phyloP scores from a whole-genome alignment of 2,329 filamentous ascomycete genomes.

The Chalara sp. region DNA sequence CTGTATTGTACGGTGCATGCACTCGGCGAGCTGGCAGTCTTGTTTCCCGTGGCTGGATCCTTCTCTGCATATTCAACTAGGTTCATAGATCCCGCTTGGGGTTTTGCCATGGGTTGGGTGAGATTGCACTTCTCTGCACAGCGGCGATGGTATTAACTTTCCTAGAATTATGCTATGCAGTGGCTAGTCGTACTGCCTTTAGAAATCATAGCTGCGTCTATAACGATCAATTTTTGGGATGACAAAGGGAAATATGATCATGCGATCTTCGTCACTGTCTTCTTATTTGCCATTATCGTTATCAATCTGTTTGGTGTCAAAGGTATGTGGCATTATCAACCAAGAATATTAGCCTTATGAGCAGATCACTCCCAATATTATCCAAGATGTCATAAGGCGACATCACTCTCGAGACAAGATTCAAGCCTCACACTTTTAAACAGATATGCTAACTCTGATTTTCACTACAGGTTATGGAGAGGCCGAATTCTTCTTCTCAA shows the following conservation, averaged over 20 bases:
- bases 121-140: neutral
- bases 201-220: constrained; percentile 79
- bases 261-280: constrained; percentile 76
- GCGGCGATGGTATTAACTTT: constrained; percentile 4
- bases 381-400: no score
- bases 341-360: no score
- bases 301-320: constrained; percentile 89
- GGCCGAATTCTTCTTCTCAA: constrained; percentile 80
- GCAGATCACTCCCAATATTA: no score
- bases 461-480: constrained; percentile 60
- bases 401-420: no score
- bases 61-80: constrained; percentile 89
- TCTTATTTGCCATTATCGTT: constrained; percentile 64
- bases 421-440: no score
- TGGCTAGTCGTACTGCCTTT: constrained; percentile 81
- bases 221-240: constrained; percentile 80
- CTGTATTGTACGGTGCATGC: constrained; percentile 89
- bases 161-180: constrained; percentile 68
- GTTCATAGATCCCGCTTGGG: constrained; percentile 90
- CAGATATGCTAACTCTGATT: no score
- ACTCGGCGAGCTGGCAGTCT: constrained; percentile 82
- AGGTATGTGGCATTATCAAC: constrained; percentile 25
- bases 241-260: constrained; percentile 44
- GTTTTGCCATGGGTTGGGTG: constrained; percentile 85
- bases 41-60: constrained; percentile 85